Conservation (phyloP, 257 asterid genomes). For the Datura wrightii region DNA sequence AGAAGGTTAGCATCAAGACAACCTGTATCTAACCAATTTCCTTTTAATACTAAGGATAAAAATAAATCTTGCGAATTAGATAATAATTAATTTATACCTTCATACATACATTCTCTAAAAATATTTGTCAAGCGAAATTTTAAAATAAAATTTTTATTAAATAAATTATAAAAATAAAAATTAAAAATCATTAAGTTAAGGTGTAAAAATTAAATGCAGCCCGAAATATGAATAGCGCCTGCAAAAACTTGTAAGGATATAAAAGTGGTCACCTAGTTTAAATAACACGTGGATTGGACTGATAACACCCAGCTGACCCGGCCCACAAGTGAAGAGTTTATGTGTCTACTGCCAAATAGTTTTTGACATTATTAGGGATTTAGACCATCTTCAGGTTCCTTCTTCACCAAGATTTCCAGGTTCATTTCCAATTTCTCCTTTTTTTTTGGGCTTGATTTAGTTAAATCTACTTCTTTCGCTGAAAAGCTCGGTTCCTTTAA, state of each 20-base stretch:
- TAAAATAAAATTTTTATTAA: no score
- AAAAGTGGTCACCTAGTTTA: neutral
- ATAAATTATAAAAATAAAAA: no score
- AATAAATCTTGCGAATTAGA: no score
- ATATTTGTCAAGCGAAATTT: no score
- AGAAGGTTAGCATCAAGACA: no score
- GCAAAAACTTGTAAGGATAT: neutral
- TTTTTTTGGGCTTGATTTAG: neutral
- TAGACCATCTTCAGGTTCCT: neutral
- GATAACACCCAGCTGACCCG: conserved; percentile 17
- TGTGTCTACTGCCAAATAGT: neutral
- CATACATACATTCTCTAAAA: no score
- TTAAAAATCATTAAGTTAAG: no score
- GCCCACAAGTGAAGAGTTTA: conserved; percentile 16
- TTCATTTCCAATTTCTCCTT: neutral
- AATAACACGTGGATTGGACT: neutral
- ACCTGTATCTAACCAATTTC: no score
- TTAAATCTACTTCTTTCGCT: neutral
- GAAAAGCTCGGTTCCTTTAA: neutral
- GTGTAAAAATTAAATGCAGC: no score
- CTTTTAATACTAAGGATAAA: no score
- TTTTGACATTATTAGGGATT: neutral
- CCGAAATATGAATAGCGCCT: no score
- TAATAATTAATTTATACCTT: no score
- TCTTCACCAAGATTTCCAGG: conserved; percentile 29